Conservation (phyloP, 1,284 basidiomycete genomes). For the Lignosus rhinocerotis region DNA sequence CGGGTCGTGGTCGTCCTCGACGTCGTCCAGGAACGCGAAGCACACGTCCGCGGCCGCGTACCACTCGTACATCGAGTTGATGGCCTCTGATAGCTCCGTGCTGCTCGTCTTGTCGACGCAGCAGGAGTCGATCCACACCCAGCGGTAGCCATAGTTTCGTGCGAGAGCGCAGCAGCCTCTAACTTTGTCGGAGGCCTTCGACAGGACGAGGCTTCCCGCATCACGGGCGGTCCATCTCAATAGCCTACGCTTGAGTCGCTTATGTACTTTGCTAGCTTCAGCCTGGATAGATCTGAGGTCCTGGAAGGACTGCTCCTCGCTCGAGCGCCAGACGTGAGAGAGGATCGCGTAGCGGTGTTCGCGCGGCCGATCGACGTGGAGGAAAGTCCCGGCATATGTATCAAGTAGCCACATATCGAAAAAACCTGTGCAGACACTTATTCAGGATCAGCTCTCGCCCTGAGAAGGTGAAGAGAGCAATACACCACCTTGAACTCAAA, state of each 20-base stretch:
- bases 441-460: too few species aligned
- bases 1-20: slow-evolving; percentile 19
- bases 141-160: slow-evolving; percentile 16
- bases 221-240: background rate
- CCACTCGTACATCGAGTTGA: slow-evolving; percentile 25
- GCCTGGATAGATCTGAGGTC: slow-evolving; percentile 14
- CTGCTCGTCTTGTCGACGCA: slow-evolving; percentile 26
- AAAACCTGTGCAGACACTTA: background rate
- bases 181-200: slow-evolving; percentile 12
- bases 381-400: slow-evolving; percentile 13
- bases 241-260: background rate
- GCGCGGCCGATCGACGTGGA: slow-evolving; percentile 15
- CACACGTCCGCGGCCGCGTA: slow-evolving; percentile 22
- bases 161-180: slow-evolving; percentile 18
- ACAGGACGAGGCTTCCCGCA: background rate
- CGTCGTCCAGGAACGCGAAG: slow-evolving; percentile 20
- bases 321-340: slow-evolving; percentile 17
- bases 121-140: slow-evolving; percentile 24
- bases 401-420: slow-evolving; percentile 12
- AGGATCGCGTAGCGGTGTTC: slow-evolving; percentile 22
- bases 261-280: background rate
- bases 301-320: slow-evolving; percentile 20
- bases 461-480: background rate
- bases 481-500: too few species aligned
- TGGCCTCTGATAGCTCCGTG: slow-evolving; percentile 22